Base-by-base conservation (phyloP, 2,329 filamentous ascomycete genomes). In the Mariannaea elegans region DNA sequence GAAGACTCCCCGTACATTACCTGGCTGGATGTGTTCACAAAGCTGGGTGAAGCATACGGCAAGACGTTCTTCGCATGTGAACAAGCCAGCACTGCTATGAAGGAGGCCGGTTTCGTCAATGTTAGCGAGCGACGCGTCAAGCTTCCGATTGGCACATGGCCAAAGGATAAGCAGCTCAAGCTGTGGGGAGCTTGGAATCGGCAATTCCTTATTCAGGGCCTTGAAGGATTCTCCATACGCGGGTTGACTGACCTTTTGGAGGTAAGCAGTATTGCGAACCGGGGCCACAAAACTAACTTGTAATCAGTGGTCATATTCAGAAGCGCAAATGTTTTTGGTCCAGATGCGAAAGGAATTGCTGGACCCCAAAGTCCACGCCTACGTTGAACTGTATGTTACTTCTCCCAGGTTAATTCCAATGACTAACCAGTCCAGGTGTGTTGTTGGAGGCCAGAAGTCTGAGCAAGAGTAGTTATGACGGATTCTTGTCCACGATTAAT, bases 151-250 rank as follows among this genome's bases (percentile, higher is more conserved):
- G 68, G 68, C 2, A 46, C 59, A 1, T 71, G 75, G 74, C 61
- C 74, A 7, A 68, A 65, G 59, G 73, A 75, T 42, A 62, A 60
- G n/a, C 54, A 55, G 13, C 49, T 70, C 18, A 69, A 69, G 45
- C 46, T 59, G 16, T 70, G 59, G 67, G 66, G 61, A 4, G 49
- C 51, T 4, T 68, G 59, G 60, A 67, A 65, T 32, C 61, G 59
- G 10, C 62, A 65, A 39, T 63, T 64, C 12, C 29, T 64, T 21
- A 19, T 69, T 4, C 55, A 59, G 14, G 64, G 61, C 2, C 59
- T 66, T 1, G 67, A 69, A 19, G 64, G 67, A 0, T 69, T 68
- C 29, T 63, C 61, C 5, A 48, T 70, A 10, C 65, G 66, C 12
- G 62, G 61, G 2, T 24, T 70, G 3, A 65, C 61, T 1, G 61